Base-by-base conservation (phyloP, 2,329 filamentous ascomycete genomes). In the Phialophora tarda region DNA sequence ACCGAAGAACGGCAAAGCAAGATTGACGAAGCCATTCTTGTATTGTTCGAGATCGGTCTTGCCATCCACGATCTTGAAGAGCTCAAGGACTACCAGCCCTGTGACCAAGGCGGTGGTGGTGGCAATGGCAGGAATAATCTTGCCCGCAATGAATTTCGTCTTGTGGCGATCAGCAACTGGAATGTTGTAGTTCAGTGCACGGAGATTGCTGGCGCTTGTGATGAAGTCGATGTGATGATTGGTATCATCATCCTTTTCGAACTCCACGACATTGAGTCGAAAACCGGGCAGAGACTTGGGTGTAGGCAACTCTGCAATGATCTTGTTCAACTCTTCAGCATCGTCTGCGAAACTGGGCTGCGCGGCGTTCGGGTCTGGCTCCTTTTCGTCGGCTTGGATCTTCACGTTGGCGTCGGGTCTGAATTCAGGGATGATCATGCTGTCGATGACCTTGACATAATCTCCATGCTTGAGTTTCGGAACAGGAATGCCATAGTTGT, bases 191-290 rank as follows among this genome's bases (percentile, higher is more conserved):
- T 99, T 99, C 79, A 96, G 91, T 0, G 95, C 95, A 67, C 96
- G 91, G 67, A 99, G 84, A 78, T 99, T 99, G 83, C 93, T 97
- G 71, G 93, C 93, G 1, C 93, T 93, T 7, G 95, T 96, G 80
- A 99, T 98, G 83, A 99, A 99, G 80, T 98, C 95, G 74, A 99
- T 99, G 83, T 99, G 95, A 79, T 95, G 88, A 79, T 99, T 99
- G 59, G 90, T 92, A 78, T 99, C 96, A 74, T 99, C 95, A 71
- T 99, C 95, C 84, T 99, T 99, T 81, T 99, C 93, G 74, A 99
- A 99, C 74, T 98, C 95, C 5, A 98, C 95, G 2, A 94, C 91
- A 64, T 89, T 88, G 60, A 99, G 83, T 80, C 93, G 93, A 85
- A 96, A 96, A 38, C 92, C 93, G 28, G 91, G 90, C 58, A 99